A percentile compares a stretch with the other conserved stretches of the same genome.
phyloP scores from a whole-genome alignment of 1,284 basidiomycete genomes.

The Austroboletus niveus region DNA sequence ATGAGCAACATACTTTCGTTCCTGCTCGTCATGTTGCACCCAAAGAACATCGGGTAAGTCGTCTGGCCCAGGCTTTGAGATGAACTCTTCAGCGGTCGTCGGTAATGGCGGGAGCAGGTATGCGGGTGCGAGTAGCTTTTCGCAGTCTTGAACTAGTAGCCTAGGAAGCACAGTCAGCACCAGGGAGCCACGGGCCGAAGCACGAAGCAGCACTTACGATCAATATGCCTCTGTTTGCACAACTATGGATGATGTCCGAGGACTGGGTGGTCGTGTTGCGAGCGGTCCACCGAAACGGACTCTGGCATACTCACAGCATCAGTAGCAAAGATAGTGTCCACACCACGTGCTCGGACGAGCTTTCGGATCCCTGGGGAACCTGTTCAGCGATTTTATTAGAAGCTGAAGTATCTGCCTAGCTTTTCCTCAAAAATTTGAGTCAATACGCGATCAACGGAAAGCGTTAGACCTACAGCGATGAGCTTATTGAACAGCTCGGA shows the following conservation, averaged over 20 bases:
- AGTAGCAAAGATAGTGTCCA: constrained; percentile 54
- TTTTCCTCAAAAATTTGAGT: not conserved
- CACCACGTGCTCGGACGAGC: constrained; percentile 46
- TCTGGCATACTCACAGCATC: constrained; percentile 39
- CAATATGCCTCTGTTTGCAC: constrained; percentile 39
- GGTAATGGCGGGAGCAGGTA: constrained; percentile 46
- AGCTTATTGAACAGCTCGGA: constrained; percentile 41
- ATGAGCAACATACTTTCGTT: constrained; percentile 32
- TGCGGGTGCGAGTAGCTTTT: constrained; percentile 33
- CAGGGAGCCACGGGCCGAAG: not conserved
- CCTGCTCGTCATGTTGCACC: constrained; percentile 31
- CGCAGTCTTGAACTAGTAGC: constrained; percentile 38
- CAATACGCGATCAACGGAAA: not conserved
- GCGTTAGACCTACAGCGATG: constrained; percentile 28
- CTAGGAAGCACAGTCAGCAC: constrained; percentile 15
- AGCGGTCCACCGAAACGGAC: not conserved
- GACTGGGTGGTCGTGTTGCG: constrained; percentile 18
- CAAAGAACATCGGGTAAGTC: constrained; percentile 44
- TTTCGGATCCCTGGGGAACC: too few species aligned
- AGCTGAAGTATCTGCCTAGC: constrained; percentile 35
- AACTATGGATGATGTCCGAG: constrained; percentile 30
- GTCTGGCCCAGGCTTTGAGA: constrained; percentile 33
- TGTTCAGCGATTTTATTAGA: constrained; percentile 19
- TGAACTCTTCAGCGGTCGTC: constrained; percentile 28
- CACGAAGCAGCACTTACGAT: constrained; percentile 34